Percentiles rank a stretch among this genome's conserved stretches.
phyloP scores from a whole-genome alignment of 139 green algal species.

The Chlamydomonas sp. region DNA sequence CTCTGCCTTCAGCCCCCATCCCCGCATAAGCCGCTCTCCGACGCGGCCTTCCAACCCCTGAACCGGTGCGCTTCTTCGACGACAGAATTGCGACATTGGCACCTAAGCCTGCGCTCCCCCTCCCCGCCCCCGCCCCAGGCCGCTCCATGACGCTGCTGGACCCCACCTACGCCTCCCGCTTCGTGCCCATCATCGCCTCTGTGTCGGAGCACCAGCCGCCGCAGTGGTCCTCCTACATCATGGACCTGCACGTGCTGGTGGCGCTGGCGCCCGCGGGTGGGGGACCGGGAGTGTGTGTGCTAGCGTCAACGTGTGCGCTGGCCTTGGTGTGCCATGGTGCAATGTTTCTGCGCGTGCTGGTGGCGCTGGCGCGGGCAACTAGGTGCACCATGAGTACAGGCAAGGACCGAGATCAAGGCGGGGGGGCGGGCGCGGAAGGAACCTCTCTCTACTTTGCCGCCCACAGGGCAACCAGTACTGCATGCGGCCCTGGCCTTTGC shows the following conservation, averaged over 20 bases:
- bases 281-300: not conserved
- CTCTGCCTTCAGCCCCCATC: not conserved
- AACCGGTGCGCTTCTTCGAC: not conserved
- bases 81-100: too few species aligned
- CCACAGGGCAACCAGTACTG: too few species aligned
- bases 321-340: too few species aligned
- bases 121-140: slow-evolving; percentile 51
- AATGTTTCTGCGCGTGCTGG: too few species aligned
- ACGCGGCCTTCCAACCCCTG: not conserved
- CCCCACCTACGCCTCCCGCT: slow-evolving; percentile 96
- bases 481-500: too few species aligned
- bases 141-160: slow-evolving; percentile 92
- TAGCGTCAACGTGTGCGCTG: too few species aligned
- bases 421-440: too few species aligned
- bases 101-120: not conserved
- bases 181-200: slow-evolving; percentile 97
- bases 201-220: slow-evolving; percentile 95
- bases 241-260: slow-evolving; percentile 69
- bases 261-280: slow-evolving; percentile 46
- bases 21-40: not conserved
- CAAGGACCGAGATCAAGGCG: too few species aligned
- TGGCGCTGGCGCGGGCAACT: too few species aligned
- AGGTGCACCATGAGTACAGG: too few species aligned
- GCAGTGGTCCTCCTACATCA: slow-evolving; percentile 93
- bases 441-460: too few species aligned